A percentile compares a stretch with the other conserved stretches of the same genome.
Conservation (phyloP, 2,329 filamentous ascomycete species). For the Paecilomyces fulvus region DNA sequence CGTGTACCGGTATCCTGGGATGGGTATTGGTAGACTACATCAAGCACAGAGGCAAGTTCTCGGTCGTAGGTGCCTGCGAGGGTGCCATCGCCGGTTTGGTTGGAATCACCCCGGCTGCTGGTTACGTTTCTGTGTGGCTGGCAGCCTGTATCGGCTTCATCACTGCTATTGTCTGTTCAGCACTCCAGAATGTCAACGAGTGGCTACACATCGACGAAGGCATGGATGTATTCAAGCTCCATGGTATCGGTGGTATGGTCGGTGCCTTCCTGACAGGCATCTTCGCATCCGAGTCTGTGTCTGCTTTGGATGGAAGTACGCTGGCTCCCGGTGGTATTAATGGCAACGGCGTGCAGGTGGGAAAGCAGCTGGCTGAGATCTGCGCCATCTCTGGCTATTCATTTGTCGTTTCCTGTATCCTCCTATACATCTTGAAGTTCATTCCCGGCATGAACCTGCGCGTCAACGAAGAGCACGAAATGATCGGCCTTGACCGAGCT, state of each 20-base stretch:
- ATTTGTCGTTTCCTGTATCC: conserved; percentile 44
- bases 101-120: conserved; percentile 51
- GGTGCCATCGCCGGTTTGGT: conserved; percentile 52
- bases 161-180: conserved; percentile 44
- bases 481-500: conserved; percentile 46
- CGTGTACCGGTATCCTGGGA: conserved; percentile 45
- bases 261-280: conserved; percentile 52
- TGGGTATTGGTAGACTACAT: conserved; percentile 48
- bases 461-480: conserved; percentile 48
- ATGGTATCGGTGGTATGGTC: conserved; percentile 50
- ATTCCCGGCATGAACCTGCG: conserved; percentile 48
- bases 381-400: conserved; percentile 46
- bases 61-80: conserved; percentile 48
- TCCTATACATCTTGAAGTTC: conserved; percentile 46
- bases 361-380: conserved; percentile 49
- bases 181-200: conserved; percentile 44
- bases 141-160: conserved; percentile 50
- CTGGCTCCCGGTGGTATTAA: conserved; percentile 43
- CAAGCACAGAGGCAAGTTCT: conserved; percentile 44
- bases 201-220: conserved; percentile 50
- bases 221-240: conserved; percentile 53
- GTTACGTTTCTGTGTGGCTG: conserved; percentile 46
- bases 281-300: conserved; percentile 40
- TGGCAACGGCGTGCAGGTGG: conserved; percentile 48
- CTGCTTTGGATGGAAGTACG: conserved; percentile 42